These are phyloP conservation scores for Claviceps pazoutovae DNA, from an alignment of 2,329 filamentous ascomycete species.

Conservation along the genomic window DNA sequence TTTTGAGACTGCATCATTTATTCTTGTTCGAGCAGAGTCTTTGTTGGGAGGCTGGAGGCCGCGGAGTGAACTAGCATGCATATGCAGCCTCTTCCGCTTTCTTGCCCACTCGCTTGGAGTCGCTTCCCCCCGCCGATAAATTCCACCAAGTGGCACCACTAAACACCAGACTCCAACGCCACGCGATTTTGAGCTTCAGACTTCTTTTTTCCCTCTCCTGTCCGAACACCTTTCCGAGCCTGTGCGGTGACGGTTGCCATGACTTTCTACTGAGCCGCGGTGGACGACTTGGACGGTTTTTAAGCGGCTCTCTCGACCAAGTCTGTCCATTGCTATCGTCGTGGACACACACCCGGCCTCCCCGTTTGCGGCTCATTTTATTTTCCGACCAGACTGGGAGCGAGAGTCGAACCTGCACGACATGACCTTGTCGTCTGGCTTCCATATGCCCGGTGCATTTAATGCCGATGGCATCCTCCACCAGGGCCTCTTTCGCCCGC, in stretches of 20 bases:
- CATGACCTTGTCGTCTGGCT: conserved; percentile 10
- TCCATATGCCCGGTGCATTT: conserved; percentile 23
- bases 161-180: not conserved
- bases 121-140: no score
- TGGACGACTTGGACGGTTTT: not conserved
- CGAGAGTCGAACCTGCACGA: not conserved
- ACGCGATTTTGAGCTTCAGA: not conserved
- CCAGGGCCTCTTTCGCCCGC: conserved; percentile 33
- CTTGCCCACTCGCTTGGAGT: not conserved
- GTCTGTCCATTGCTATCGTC: not conserved
- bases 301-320: not conserved
- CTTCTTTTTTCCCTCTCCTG: not conserved
- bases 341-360: not conserved
- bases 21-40: no score
- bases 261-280: not conserved
- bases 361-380: not conserved
- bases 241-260: not conserved
- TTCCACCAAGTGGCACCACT: not conserved
- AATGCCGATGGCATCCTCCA: conserved; percentile 23
- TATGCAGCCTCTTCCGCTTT: not conserved
- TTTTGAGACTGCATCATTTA: no score
- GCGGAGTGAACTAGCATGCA: not conserved
- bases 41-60: no score
- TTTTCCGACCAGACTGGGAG: not conserved
- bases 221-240: not conserved